Percentiles rank a stretch among this genome's conserved stretches.
These are phyloP conservation scores for Gracilaria domingensis DNA, from an alignment of 23 red algal species.

Conservation along the genomic window DNA sequence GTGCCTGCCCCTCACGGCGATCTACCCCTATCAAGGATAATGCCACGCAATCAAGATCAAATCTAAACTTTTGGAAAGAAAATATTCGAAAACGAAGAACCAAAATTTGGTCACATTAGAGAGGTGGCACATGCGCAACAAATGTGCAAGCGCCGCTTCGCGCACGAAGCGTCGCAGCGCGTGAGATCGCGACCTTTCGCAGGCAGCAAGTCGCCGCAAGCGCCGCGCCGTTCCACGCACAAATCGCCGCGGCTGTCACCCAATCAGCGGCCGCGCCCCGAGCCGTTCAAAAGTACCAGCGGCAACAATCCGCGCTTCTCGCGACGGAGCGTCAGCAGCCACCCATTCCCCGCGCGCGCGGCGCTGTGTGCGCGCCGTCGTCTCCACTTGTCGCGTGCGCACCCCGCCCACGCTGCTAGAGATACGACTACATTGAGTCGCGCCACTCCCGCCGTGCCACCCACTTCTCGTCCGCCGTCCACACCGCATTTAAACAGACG, in stretches of 20 bases:
- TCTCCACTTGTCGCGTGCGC: constrained; percentile 26
- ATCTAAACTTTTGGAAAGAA: no score
- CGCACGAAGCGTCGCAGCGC: background rate
- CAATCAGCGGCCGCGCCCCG: background rate
- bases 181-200: background rate
- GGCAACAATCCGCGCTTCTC: background rate
- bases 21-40: no score
- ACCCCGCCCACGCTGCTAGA: background rate
- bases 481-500: background rate
- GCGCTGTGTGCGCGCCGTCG: background rate
- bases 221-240: constrained; percentile 10
- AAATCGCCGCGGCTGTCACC: background rate
- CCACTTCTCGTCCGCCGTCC: no score
- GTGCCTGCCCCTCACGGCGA: no score
- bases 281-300: background rate
- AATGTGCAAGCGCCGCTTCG: background rate
- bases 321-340: background rate
- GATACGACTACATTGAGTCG: no score
- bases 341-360: background rate
- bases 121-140: no score
- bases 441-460: no score
- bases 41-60: no score
- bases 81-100: no score
- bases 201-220: background rate
- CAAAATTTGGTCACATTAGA: no score